Evolutionary conservation across 2,329 filamentous ascomycete species (phyloP).

Genomic region (Graphilbum fragrans): DNA sequence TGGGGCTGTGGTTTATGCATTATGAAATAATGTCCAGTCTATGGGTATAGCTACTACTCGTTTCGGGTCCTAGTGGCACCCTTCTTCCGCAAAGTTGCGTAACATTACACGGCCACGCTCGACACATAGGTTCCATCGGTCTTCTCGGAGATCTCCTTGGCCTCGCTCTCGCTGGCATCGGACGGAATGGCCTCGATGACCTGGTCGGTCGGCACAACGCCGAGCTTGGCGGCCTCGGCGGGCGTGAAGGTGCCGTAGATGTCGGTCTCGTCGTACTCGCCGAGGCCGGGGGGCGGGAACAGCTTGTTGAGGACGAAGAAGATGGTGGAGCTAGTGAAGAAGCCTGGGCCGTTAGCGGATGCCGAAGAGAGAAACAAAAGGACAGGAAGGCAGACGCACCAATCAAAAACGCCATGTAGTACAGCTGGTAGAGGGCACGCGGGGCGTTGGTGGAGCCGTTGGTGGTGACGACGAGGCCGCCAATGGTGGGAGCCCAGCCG

Average conservation of each 20-base stretch:
- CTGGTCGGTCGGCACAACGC: background rate
- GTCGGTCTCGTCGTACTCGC: constrained; percentile 29
- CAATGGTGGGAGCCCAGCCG: background rate
- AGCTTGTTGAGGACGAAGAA: constrained; percentile 17
- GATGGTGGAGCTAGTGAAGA: constrained; percentile 1
- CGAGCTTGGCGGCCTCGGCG: constrained; percentile 19
- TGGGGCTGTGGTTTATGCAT: too few relatives aligned
- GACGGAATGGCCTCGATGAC: background rate
- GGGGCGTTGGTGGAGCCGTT: background rate
- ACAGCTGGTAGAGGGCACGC: constrained; percentile 17
- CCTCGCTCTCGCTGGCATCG: background rate
- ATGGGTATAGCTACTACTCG: too few relatives aligned
- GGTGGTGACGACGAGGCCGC: constrained; percentile 1
- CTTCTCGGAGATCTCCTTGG: background rate
- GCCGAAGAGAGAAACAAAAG: background rate
- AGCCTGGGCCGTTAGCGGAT: background rate
- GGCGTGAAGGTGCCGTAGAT: constrained; percentile 31
- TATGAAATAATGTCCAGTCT: too few relatives aligned
- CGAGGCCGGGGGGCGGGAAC: constrained; percentile 25
- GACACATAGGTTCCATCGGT: too few relatives aligned
- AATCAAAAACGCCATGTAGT: constrained; percentile 33
- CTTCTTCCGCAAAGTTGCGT: too few relatives aligned
- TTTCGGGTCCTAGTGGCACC: too few relatives aligned
- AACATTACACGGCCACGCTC: too few relatives aligned
- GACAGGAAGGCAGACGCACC: constrained; percentile 15